phyloP scores from a whole-genome alignment of 2,329 filamentous ascomycete genomes.

The Lizonia empirigonia region DNA sequence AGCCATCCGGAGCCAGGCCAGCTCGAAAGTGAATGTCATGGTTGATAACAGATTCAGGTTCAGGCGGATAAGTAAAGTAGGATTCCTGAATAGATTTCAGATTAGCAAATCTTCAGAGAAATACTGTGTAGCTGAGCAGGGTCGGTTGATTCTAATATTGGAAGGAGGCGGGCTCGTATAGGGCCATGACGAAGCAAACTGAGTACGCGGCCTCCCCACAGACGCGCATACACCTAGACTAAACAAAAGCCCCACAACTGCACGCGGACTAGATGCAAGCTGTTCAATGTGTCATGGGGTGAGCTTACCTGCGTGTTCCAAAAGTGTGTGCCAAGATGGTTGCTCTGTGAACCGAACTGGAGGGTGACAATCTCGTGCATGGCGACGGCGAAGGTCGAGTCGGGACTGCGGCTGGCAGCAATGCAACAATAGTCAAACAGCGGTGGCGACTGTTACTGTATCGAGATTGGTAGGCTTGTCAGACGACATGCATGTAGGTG shows the following conservation, averaged over 20 bases:
- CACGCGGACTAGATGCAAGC: background rate
- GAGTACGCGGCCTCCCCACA: constrained; percentile 27
- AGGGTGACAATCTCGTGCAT: constrained; percentile 97
- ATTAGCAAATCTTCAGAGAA: background rate
- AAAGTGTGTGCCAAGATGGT: constrained; percentile 93
- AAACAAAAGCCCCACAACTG: background rate
- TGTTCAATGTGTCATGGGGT: background rate
- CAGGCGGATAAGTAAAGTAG: constrained; percentile 88
- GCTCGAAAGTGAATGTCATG: constrained; percentile 89
- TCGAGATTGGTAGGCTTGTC: background rate
- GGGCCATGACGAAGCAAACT: constrained; percentile 19
- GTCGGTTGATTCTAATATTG: background rate
- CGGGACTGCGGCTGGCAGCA: background rate
- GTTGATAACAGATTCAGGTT: constrained; percentile 67
- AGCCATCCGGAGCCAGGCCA: constrained; percentile 79
- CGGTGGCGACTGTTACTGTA: background rate
- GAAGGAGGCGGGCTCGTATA: constrained; percentile 3
- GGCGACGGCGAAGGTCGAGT: background rate
- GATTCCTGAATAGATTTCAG: constrained; percentile 69
- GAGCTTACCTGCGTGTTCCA: constrained; percentile 84
- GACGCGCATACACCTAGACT: constrained; percentile 11
- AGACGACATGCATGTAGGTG: background rate
- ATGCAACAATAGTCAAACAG: background rate
- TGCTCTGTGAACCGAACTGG: constrained; percentile 90
- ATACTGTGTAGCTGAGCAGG: background rate